Evolutionary conservation across 345 rosid species (phyloP).

Genomic region (Eucalyptus erythrocorys): DNA sequence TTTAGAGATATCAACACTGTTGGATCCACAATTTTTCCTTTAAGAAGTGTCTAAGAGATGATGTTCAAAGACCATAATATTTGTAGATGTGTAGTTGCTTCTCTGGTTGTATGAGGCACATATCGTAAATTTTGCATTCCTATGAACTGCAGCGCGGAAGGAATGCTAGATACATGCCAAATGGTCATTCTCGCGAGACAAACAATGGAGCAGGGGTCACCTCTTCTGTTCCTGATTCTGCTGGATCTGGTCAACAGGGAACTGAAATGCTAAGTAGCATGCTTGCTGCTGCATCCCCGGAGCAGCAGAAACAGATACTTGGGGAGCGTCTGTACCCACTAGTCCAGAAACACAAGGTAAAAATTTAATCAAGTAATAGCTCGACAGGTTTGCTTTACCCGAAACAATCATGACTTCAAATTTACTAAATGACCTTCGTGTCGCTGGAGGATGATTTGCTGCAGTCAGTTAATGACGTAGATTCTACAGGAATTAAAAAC

Average conservation of each 20-base stretch:
- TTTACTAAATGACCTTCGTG: background rate
- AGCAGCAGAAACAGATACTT: slow-evolving; percentile 46
- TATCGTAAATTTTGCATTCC: background rate
- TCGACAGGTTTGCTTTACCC: background rate
- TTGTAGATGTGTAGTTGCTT: background rate
- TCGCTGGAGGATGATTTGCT: background rate
- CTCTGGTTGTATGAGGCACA: background rate
- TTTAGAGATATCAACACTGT: background rate
- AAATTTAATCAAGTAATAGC: background rate
- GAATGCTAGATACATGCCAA: slow-evolving; percentile 23
- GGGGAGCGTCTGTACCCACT: slow-evolving; percentile 62
- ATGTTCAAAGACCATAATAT: background rate
- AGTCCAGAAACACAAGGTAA: slow-evolving; percentile 51
- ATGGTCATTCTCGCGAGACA: slow-evolving; percentile 23
- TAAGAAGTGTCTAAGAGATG: background rate
- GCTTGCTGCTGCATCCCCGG: slow-evolving; percentile 49
- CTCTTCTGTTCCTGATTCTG: slow-evolving; percentile 9
- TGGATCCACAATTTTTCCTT: background rate
- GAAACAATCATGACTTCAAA: background rate
- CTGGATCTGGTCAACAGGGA: slow-evolving; percentile 15
- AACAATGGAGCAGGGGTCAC: slow-evolving; percentile 19
- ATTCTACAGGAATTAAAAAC: background rate
- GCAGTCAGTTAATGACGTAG: background rate
- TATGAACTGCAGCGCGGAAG: slow-evolving; percentile 12
- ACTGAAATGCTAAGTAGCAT: slow-evolving; percentile 38